phyloP scores from a whole-genome alignment of 2,329 filamentous ascomycete genomes.

The Aaosphaeria arxii region DNA sequence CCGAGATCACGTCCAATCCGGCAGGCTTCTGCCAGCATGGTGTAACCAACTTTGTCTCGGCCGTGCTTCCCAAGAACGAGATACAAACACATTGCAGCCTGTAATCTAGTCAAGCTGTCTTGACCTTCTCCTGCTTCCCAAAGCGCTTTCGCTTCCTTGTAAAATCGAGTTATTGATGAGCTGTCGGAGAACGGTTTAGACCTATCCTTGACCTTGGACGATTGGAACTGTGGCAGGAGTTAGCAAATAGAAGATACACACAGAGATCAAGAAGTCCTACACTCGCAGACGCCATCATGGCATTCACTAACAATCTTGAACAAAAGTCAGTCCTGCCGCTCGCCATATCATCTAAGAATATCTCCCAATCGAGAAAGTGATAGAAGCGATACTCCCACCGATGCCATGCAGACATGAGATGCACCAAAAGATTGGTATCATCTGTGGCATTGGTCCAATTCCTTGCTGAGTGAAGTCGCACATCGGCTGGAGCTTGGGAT shows the following conservation, averaged over 20 bases:
- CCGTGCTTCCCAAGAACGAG: constrained; percentile 29
- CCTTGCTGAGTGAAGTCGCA: constrained; percentile 12
- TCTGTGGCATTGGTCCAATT: constrained; percentile 24
- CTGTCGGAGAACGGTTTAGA: constrained; percentile 23
- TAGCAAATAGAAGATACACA: not conserved
- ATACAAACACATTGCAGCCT: constrained; percentile 24
- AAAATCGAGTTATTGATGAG: constrained; percentile 23
- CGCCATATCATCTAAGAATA: constrained; percentile 27
- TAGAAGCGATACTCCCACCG: constrained; percentile 24
- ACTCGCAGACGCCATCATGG: constrained; percentile 25
- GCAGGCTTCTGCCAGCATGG: constrained; percentile 25
- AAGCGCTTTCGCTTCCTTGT: constrained; percentile 23
- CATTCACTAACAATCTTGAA: constrained; percentile 28
- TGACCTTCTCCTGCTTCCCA: constrained; percentile 23
- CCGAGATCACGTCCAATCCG: constrained; percentile 18
- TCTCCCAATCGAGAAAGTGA: constrained; percentile 28
- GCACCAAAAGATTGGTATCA: constrained; percentile 14
- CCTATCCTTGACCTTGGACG: constrained; percentile 21
- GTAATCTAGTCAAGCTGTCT: constrained; percentile 21
- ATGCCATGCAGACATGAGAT: constrained; percentile 25
- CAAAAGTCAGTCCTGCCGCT: constrained; percentile 22
- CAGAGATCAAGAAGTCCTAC: constrained; percentile 14
- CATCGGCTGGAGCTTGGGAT: constrained; percentile 8
- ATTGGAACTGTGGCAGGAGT: constrained; percentile 17
- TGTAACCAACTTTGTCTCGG: constrained; percentile 25